Conservation (phyloP, 2,329 filamentous ascomycete genomes). For the Sarocladium oryzae region DNA sequence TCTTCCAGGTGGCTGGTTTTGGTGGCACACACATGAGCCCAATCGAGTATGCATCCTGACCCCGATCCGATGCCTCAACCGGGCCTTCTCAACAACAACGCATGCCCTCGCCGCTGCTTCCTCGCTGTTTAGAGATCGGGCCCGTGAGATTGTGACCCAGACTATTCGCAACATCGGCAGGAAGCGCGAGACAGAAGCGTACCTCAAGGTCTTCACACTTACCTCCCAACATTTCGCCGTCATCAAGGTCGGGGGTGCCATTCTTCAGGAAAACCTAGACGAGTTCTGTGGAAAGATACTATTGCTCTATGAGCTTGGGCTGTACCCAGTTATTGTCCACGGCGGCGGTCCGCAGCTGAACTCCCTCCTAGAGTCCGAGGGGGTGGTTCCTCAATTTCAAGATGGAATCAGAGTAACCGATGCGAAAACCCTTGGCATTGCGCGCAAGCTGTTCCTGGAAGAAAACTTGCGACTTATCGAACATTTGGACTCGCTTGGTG, state of each 20-base stretch:
- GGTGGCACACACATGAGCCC: too few relatives aligned
- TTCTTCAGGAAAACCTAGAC: slow-evolving; percentile 94
- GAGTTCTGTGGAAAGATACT: slow-evolving; percentile 83
- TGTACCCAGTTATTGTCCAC: slow-evolving; percentile 94
- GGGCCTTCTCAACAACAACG: slow-evolving; percentile 19
- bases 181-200: slow-evolving; percentile 94
- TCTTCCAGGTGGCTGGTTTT: too few relatives aligned
- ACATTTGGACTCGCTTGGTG: slow-evolving; percentile 81
- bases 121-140: slow-evolving; percentile 20
- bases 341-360: slow-evolving; percentile 94
- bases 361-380: slow-evolving; percentile 73
- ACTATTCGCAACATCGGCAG: slow-evolving; percentile 93
- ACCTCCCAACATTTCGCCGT: slow-evolving; percentile 97
- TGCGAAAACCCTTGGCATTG: slow-evolving; percentile 86
- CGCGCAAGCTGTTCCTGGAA: slow-evolving; percentile 86
- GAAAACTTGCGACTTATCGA: slow-evolving; percentile 92
- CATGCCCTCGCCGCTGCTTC: slow-evolving; percentile 1
- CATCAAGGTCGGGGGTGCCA: slow-evolving; percentile 93
- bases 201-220: slow-evolving; percentile 93
- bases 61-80: slow-evolving; percentile 18
- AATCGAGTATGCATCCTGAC: too few relatives aligned
- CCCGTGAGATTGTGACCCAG: slow-evolving; percentile 31
- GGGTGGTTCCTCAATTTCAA: slow-evolving; percentile 91
- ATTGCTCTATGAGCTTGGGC: slow-evolving; percentile 88
- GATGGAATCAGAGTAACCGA: slow-evolving; percentile 95